phyloP scores from a whole-genome alignment of 1,139 yeast species.

The Geotrichum australiense region DNA sequence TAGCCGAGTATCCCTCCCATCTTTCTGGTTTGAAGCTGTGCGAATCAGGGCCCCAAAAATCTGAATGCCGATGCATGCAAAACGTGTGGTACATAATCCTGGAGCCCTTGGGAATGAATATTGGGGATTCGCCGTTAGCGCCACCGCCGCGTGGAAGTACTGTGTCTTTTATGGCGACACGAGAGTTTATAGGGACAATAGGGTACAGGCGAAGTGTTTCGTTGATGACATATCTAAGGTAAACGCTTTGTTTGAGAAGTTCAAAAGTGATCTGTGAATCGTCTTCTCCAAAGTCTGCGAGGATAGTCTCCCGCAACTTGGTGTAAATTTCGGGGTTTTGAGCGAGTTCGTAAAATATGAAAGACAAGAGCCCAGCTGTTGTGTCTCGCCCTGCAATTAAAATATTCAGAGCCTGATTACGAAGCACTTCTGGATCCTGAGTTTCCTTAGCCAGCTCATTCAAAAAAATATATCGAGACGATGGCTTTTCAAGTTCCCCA shows the following conservation, averaged over 20 bases:
- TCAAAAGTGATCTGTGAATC: conserved; percentile 38
- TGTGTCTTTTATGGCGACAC: conserved; percentile 43
- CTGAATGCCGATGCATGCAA: conserved; percentile 41
- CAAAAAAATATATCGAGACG: conserved; percentile 39
- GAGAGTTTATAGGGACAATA: conserved; percentile 47
- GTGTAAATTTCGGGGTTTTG: conserved; percentile 37
- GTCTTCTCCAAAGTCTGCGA: conserved; percentile 21
- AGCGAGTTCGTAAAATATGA: conserved; percentile 40
- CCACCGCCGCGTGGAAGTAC: conserved; percentile 52
- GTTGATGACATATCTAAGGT: conserved; percentile 43
- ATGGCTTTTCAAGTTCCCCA: conserved; percentile 19
- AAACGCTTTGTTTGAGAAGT: conserved; percentile 44
- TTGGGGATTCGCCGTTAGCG: conserved; percentile 38
- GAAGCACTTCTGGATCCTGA: conserved; percentile 40
- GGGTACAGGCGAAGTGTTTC: conserved; percentile 52
- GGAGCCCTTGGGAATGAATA: conserved; percentile 44
- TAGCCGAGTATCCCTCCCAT: conserved; percentile 32
- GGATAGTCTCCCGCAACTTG: conserved; percentile 37
- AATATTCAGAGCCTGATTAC: conserved; percentile 46
- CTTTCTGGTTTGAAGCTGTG: conserved; percentile 46
- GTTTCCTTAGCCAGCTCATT: conserved; percentile 46
- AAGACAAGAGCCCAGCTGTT: conserved; percentile 45
- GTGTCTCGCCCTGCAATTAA: conserved; percentile 50
- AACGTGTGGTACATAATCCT: conserved; percentile 41
- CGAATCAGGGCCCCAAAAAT: conserved; percentile 45